These are phyloP conservation scores for Cryphonectria parasitica DNA, from an alignment of 2,329 filamentous ascomycete species.

Conservation along the genomic window DNA sequence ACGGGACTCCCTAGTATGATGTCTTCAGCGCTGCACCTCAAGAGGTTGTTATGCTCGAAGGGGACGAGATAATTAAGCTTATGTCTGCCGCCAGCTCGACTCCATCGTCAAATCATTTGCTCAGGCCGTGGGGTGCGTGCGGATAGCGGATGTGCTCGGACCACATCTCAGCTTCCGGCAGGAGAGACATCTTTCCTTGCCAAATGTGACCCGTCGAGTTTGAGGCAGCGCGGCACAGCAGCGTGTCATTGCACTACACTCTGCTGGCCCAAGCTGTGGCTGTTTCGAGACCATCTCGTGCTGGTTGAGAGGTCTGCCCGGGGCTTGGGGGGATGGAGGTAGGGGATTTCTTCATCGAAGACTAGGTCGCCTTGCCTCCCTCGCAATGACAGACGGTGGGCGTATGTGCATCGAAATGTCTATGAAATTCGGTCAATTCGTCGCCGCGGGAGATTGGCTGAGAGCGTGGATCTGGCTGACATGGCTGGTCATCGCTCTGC, in stretches of 20 bases:
- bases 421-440: not conserved
- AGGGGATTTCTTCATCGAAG: not conserved
- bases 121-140: not conserved
- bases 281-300: conserved; percentile 12
- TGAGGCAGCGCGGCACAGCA: conserved; percentile 20
- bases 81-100: conserved; percentile 21
- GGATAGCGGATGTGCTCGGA: no score
- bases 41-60: conserved; percentile 21
- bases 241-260: conserved; percentile 16
- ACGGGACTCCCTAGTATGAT: conserved; percentile 16
- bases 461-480: not conserved
- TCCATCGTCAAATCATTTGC: conserved; percentile 13
- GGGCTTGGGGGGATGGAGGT: not conserved
- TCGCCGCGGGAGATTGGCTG: not conserved
- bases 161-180: not conserved
- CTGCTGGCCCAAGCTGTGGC: conserved; percentile 5
- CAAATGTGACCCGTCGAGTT: conserved; percentile 26
- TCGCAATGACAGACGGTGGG: conserved; percentile 12
- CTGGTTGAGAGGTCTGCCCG: not conserved
- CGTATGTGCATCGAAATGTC: conserved; percentile 5
- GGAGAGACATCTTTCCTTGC: not conserved
- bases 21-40: conserved; percentile 22
- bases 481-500: conserved; percentile 29
- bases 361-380: conserved; percentile 3
- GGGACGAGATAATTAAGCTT: conserved; percentile 26